Evolutionary conservation across 2,329 filamentous ascomycete genomes (phyloP), one percentile per base, ranked within the genome.

Genomic region (Claviceps paspali): DNA sequence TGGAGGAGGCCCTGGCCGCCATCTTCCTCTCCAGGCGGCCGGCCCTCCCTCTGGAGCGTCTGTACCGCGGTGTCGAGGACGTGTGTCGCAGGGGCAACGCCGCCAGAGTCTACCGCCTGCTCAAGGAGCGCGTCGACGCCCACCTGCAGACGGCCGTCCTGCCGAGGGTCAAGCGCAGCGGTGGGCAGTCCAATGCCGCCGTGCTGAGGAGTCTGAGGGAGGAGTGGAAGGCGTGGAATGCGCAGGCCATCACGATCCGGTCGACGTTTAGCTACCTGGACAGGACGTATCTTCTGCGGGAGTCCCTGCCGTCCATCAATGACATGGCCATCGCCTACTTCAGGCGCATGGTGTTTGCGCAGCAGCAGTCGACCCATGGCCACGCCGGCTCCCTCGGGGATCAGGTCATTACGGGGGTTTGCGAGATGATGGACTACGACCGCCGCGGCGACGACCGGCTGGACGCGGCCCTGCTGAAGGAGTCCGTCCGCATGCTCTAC

Each of bases 181-280:
- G 65, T 5, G 67, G 64, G 6, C 50, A 49, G 5, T 71, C 69
- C 3, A 70, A 79, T 42, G 63, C 84, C 9, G 73, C 78, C 28
- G 65, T 80, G 38, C 58, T 95, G 41, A 66, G 68, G 48, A 59
- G 52, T 27, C 63, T 74, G 2, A 49, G 70, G 40, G 56, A 51
- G 23, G 62, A 70, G 36, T 98, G 91, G 88, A 67, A 69, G 39
- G 65, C 64, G 17, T 98, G 88, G 87, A 81, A 78, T 48, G 63
- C 69, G 29, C 81, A 91, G 56, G 67, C 85, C 60, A 31, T 43
- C 14, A 77, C 79, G 11, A 73, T 98, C 36, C 76, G 86, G 34
- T 88, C 82, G 44, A 81, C 92, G 28, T 96, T 95, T 60, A 93
- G 86, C 61, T 98, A 87, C 52, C 70, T 98, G 45, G 88, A 98